Conservation (phyloP, 1,139 yeast genomes). For the Hansenula lynferdii region DNA sequence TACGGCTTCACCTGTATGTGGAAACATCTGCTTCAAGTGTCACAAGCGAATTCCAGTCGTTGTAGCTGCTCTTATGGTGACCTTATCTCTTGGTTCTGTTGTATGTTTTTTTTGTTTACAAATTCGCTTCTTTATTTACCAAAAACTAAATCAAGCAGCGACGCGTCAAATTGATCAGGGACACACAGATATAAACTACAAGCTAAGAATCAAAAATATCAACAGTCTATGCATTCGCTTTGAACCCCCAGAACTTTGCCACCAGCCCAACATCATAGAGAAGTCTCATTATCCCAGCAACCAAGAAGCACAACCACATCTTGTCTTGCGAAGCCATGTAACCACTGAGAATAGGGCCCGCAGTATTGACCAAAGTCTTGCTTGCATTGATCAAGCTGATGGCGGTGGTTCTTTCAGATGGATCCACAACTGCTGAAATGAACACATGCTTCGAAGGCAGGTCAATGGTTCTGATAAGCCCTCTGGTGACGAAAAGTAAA, state of each 20-base stretch:
- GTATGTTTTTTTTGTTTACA: slow-evolving; percentile 1
- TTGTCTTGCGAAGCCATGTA: slow-evolving; percentile 49
- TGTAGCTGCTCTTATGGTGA: too few relatives aligned
- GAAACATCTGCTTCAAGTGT: too few relatives aligned
- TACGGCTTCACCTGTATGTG: slow-evolving; percentile 14
- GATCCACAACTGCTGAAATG: slow-evolving; percentile 62
- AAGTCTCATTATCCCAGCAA: slow-evolving; percentile 40
- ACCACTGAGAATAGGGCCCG: slow-evolving; percentile 82
- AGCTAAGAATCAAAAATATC: not conserved
- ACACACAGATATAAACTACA: too few relatives aligned
- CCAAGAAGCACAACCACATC: slow-evolving; percentile 54
- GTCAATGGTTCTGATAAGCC: slow-evolving; percentile 60
- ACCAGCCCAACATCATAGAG: slow-evolving; percentile 38
- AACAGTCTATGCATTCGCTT: not conserved
- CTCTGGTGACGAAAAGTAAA: slow-evolving; percentile 22
- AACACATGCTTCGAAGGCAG: slow-evolving; percentile 86
- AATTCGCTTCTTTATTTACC: not conserved
- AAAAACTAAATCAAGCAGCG: not conserved
- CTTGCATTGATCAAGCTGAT: slow-evolving; percentile 84
- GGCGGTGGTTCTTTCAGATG: slow-evolving; percentile 66
- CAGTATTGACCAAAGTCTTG: slow-evolving; percentile 75
- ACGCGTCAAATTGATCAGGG: too few relatives aligned
- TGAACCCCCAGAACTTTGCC: slow-evolving; percentile 27
- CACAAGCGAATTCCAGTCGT: too few relatives aligned
- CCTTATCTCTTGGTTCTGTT: too few relatives aligned